Conservation (phyloP, 768 basidiomycete genomes). For the Calocera viscosa region DNA sequence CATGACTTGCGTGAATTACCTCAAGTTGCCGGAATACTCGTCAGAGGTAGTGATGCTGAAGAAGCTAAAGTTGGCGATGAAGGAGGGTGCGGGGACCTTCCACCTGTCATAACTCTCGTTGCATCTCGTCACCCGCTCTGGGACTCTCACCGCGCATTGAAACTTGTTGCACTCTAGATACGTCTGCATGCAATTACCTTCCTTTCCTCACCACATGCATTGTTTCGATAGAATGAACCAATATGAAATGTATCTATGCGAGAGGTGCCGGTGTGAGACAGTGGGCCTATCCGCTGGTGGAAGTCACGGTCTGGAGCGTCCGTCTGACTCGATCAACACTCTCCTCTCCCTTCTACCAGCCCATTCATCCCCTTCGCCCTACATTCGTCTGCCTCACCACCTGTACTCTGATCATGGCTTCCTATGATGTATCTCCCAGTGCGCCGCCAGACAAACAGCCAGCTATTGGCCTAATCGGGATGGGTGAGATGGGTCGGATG, state of each 20-base stretch:
- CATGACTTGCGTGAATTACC: slow-evolving; percentile 96
- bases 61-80: slow-evolving; percentile 73
- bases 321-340: slow-evolving; percentile 2
- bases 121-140: not conserved
- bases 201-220: not conserved
- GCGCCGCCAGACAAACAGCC: slow-evolving; percentile 45
- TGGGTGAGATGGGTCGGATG: slow-evolving; percentile 97
- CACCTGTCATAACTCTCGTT: slow-evolving; percentile 65
- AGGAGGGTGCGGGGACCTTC: slow-evolving; percentile 93
- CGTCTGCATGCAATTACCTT: not conserved
- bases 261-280: not conserved
- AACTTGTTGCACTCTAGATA: slow-evolving; percentile 1
- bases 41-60: slow-evolving; percentile 72
- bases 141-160: not conserved
- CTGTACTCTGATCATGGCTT: not conserved
- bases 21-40: slow-evolving; percentile 94
- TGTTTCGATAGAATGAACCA: slow-evolving; percentile 8
- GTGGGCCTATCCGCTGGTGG: not conserved
- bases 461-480: slow-evolving; percentile 81
- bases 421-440: slow-evolving; percentile 20
- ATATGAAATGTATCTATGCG: not conserved
- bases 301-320: not conserved
- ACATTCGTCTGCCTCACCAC: not conserved
- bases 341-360: too few species aligned
- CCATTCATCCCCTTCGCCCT: not conserved